These are phyloP conservation scores for Dovyalis caffra DNA, from an alignment of 345 rosid genomes.

Conservation along the genomic window DNA sequence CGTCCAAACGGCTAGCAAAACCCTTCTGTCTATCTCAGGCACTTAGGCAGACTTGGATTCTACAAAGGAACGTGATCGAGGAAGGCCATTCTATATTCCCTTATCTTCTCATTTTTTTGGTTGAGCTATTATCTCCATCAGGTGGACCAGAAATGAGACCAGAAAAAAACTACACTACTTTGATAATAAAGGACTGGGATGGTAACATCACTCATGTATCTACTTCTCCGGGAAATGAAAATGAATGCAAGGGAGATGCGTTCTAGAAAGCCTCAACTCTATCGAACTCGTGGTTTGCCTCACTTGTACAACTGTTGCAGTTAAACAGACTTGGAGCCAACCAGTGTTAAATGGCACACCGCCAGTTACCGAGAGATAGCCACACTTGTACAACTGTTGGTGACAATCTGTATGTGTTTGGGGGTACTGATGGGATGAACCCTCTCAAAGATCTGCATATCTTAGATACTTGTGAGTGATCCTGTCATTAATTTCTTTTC, in stretches of 20 bases:
- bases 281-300: constrained; percentile 65
- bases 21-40: neutral
- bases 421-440: constrained; percentile 88
- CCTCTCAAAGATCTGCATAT: constrained; percentile 83
- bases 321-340: constrained; percentile 76
- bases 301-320: too few species aligned
- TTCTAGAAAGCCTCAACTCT: constrained; percentile 86
- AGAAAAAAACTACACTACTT: neutral
- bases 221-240: constrained; percentile 76
- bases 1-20: neutral
- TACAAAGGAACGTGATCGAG: too few species aligned
- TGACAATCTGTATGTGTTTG: constrained; percentile 74
- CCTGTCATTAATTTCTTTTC: constrained; percentile 8
- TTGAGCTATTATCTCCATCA: neutral
- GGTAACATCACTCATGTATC: constrained; percentile 75
- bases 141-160: neutral
- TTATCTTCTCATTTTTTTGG: too few species aligned
- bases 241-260: constrained; percentile 87
- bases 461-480: constrained; percentile 73
- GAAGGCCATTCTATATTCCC: too few species aligned
- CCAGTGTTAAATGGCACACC: constrained; percentile 67
- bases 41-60: too few species aligned
- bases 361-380: constrained; percentile 89
- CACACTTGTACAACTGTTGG: constrained; percentile 82
- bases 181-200: too few species aligned